These are phyloP conservation scores for Citrus mangshanensis DNA, from an alignment of 345 rosid species.

Conservation along the genomic window DNA sequence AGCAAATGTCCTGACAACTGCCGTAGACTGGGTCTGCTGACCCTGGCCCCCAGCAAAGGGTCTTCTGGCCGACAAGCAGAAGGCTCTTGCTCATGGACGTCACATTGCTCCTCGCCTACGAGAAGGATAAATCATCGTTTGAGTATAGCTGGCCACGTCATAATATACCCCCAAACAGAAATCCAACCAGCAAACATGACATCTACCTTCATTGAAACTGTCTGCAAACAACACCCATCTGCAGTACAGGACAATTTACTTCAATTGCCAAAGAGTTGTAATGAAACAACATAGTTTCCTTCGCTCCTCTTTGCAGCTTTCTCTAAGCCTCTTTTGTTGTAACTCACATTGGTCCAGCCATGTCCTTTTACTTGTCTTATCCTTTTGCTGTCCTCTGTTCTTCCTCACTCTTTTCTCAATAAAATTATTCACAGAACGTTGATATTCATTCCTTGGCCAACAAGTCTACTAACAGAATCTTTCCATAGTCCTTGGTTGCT, in stretches of 20 bases:
- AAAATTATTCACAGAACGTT: neutral
- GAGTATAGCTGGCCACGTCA: no score
- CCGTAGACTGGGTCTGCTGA: no score
- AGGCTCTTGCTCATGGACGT: no score
- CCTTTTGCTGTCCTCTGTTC: conserved; percentile 7
- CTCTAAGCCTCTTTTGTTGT: neutral
- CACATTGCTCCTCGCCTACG: no score
- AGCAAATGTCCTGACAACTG: no score
- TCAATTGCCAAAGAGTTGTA: neutral
- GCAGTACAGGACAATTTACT: conserved; percentile 6
- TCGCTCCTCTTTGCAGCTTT: neutral
- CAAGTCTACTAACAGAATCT: neutral
- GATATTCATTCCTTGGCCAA: neutral
- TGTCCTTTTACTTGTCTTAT: neutral
- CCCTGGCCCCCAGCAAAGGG: no score
- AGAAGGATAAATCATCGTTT: no score
- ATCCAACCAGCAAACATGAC: conserved; percentile 12
- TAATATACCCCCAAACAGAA: no score
- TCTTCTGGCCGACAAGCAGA: no score
- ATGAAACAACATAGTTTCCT: neutral
- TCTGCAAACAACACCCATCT: conserved; percentile 13
- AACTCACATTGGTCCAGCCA: conserved; percentile 7
- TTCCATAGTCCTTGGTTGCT: neutral
- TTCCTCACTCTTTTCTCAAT: conserved; percentile 2
- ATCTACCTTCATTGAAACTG: conserved; percentile 27